These are phyloP conservation scores for Hygrophorus russula DNA, from an alignment of 768 basidiomycete genomes.

Conservation along the genomic window DNA sequence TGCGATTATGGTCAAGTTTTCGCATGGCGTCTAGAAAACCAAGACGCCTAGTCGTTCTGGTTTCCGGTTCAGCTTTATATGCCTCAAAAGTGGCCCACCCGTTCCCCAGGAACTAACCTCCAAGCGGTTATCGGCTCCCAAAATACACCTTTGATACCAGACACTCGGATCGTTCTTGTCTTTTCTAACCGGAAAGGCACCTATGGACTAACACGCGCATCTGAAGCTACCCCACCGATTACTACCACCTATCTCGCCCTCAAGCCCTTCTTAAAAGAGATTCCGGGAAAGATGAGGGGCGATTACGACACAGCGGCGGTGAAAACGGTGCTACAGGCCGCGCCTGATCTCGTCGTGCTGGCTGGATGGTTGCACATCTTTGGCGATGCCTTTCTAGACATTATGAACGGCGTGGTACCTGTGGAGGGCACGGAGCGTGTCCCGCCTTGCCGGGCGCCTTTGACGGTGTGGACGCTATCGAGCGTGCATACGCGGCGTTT, in stretches of 20 bases:
- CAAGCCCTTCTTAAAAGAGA: constrained; percentile 68
- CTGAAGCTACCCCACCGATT: constrained; percentile 60
- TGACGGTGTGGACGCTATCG: constrained; percentile 87
- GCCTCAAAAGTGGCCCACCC: constrained; percentile 2
- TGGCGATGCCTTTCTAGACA: constrained; percentile 67
- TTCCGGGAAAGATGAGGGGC: constrained; percentile 60
- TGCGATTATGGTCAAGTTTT: no score
- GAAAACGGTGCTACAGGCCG: constrained; percentile 42
- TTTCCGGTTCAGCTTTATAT: constrained; percentile 40
- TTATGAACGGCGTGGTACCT: constrained; percentile 33
- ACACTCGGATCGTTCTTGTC: constrained; percentile 66
- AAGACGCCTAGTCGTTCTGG: constrained; percentile 31
- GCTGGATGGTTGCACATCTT: constrained; percentile 99
- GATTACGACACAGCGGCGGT: constrained; percentile 86
- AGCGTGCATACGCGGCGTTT: constrained; percentile 84
- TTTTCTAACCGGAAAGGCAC: constrained; percentile 89
- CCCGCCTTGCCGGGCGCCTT: constrained; percentile 96
- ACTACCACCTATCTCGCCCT: constrained; percentile 76
- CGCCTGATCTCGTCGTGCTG: constrained; percentile 84
- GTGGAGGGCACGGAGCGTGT: constrained; percentile 24
- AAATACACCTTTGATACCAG: constrained; percentile 60
- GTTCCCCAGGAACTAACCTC: constrained; percentile 75
- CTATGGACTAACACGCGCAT: constrained; percentile 78
- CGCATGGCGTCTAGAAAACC: background rate
- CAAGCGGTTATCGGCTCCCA: constrained; percentile 91